Conservation (phyloP, 1,284 basidiomycete genomes). For the Porogramme epimiltina region DNA sequence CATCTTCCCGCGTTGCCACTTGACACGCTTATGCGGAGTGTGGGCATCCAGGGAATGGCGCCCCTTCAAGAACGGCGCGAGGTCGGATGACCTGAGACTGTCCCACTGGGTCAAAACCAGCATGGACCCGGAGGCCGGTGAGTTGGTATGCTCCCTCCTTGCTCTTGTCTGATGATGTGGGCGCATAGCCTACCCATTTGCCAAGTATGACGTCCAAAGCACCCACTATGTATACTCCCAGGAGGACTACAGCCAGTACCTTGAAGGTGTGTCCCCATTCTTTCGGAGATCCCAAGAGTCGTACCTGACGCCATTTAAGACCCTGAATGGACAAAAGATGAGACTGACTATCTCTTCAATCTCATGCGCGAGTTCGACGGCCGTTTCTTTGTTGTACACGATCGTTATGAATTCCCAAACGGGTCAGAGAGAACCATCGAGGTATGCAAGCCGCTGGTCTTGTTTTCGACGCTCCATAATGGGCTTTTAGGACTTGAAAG, state of each 20-base stretch:
- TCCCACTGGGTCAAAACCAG: slow-evolving; percentile 72
- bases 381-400: slow-evolving; percentile 89
- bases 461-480: too few relatives aligned
- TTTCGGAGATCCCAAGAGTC: background rate
- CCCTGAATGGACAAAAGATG: slow-evolving; percentile 88
- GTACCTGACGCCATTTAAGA: slow-evolving; percentile 45
- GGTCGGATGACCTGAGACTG: slow-evolving; percentile 61
- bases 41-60: slow-evolving; percentile 79
- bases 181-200: slow-evolving; percentile 80
- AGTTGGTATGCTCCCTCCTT: too few relatives aligned
- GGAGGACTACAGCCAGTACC: slow-evolving; percentile 85
- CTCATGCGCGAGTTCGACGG: slow-evolving; percentile 85
- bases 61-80: slow-evolving; percentile 66
- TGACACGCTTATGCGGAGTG: background rate
- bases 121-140: slow-evolving; percentile 56
- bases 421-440: slow-evolving; percentile 66
- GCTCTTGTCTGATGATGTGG: too few relatives aligned
- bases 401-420: slow-evolving; percentile 81
- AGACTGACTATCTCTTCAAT: slow-evolving; percentile 92
- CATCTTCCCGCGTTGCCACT: too few relatives aligned
- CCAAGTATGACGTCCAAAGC: slow-evolving; percentile 77
- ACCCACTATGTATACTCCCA: slow-evolving; percentile 82
- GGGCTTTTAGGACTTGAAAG: slow-evolving; percentile 98
- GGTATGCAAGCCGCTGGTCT: slow-evolving; percentile 43
- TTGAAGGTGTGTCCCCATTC: slow-evolving; percentile 60